These are phyloP conservation scores for Ceraceosorus bombacis DNA, from an alignment of 1,284 basidiomycete species.

Conservation along the genomic window DNA sequence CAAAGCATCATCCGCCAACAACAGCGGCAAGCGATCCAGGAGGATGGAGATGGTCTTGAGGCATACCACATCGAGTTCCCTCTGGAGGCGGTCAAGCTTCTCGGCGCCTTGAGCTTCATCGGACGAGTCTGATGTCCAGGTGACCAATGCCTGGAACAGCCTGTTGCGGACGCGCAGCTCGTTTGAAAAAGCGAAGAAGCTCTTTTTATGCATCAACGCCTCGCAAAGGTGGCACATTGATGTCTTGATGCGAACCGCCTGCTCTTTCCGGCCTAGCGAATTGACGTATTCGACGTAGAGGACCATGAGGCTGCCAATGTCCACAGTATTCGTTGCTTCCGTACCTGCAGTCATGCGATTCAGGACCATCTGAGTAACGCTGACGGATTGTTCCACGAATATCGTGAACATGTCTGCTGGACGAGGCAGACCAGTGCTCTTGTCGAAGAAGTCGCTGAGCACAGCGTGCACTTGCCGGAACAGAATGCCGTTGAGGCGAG, in stretches of 20 bases:
- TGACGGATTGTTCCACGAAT: conserved; percentile 44
- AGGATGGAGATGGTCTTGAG: conserved; percentile 40
- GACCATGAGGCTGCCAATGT: conserved; percentile 42
- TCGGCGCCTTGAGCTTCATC: conserved; percentile 25
- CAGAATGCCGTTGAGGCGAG: conserved; percentile 33
- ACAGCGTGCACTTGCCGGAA: conserved; percentile 40
- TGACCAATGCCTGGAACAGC: conserved; percentile 39
- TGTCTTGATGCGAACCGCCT: conserved; percentile 39
- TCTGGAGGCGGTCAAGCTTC: conserved; percentile 32
- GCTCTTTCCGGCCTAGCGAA: conserved; percentile 33
- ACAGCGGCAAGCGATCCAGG: conserved; percentile 36
- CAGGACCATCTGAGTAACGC: conserved; percentile 35
- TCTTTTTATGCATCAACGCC: conserved; percentile 37
- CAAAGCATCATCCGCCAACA: conserved; percentile 40
- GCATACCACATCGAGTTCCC: conserved; percentile 39
- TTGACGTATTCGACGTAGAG: conserved; percentile 43
- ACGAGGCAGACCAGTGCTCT: conserved; percentile 33
- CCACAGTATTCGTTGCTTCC: conserved; percentile 26
- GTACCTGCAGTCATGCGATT: conserved; percentile 22
- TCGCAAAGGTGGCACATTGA: conserved; percentile 43
- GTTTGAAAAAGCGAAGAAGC: conserved; percentile 32
- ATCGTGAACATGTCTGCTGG: conserved; percentile 39
- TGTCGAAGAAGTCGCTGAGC: conserved; percentile 43
- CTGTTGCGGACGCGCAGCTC: conserved; percentile 41
- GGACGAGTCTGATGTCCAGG: conserved; percentile 39